Conservation (phyloP, 1,139 yeast genomes). For the Diutina pseudorugosa region DNA sequence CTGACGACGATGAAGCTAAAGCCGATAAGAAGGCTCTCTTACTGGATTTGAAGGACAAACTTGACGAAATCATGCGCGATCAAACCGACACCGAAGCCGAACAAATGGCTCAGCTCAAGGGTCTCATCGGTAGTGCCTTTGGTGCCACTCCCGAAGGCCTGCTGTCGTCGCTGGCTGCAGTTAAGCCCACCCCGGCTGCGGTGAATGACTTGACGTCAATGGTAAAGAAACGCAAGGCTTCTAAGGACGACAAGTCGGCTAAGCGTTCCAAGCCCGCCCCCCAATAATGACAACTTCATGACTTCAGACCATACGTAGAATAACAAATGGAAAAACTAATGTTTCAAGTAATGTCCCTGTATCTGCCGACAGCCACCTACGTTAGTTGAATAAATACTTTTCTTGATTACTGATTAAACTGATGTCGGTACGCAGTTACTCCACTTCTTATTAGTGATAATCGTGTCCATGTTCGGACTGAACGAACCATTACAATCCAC, state of each 20-base stretch:
- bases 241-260: neutral
- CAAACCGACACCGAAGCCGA: constrained; percentile 40
- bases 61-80: constrained; percentile 42
- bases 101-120: constrained; percentile 47
- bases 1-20: constrained; percentile 12
- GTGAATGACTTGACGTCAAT: constrained; percentile 47
- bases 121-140: constrained; percentile 44
- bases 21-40: constrained; percentile 39
- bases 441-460: too few relatives aligned
- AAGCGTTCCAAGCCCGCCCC: neutral
- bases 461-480: too few relatives aligned
- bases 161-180: constrained; percentile 4
- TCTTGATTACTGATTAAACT: too few relatives aligned
- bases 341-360: too few relatives aligned
- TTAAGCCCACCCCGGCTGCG: constrained; percentile 8
- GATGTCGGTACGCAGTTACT: too few relatives aligned
- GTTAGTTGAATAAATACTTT: too few relatives aligned
- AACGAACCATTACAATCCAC: too few relatives aligned
- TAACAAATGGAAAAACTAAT: too few relatives aligned
- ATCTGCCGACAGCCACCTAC: too few relatives aligned
- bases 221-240: constrained; percentile 38
- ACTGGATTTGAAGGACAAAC: constrained; percentile 36
- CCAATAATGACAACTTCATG: neutral
- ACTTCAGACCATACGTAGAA: neutral
- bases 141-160: constrained; percentile 1